phyloP scores from a whole-genome alignment of 164 flowering plant genomes.

The Umbellularia californica region DNA sequence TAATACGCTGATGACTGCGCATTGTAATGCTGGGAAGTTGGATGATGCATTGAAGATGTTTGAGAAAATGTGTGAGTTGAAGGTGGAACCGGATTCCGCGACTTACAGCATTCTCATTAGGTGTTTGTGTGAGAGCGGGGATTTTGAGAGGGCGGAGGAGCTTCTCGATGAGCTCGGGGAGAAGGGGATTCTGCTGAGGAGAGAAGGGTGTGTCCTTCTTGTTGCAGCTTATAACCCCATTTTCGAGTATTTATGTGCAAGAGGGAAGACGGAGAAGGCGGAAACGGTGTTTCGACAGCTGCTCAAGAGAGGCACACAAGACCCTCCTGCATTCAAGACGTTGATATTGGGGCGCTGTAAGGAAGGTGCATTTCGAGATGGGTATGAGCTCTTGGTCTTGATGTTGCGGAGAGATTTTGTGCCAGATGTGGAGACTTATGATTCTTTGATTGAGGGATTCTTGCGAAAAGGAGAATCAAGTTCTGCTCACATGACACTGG shows the following conservation, averaged over 20 bases:
- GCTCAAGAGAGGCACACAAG: slow-evolving; percentile 67
- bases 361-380: slow-evolving; percentile 41
- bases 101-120: slow-evolving; percentile 67
- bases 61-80: slow-evolving; percentile 43
- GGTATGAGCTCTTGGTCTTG: slow-evolving; percentile 35
- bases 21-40: slow-evolving; percentile 47
- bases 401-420: slow-evolving; percentile 66
- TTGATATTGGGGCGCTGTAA: slow-evolving; percentile 76
- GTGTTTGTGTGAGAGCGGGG: slow-evolving; percentile 39
- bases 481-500: slow-evolving; percentile 52
- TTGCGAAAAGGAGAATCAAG: slow-evolving; percentile 37
- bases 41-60: slow-evolving; percentile 54
- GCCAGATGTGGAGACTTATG: slow-evolving; percentile 57
- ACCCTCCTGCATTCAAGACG: slow-evolving; percentile 53
- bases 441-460: slow-evolving; percentile 51
- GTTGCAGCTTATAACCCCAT: slow-evolving; percentile 67
- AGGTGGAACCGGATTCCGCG: slow-evolving; percentile 62
- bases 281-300: slow-evolving; percentile 64
- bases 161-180: slow-evolving; percentile 53
- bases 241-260: slow-evolving; percentile 47
- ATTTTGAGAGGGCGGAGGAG: slow-evolving; percentile 54
- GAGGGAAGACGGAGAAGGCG: slow-evolving; percentile 59
- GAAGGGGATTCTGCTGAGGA: slow-evolving; percentile 43
- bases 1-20: slow-evolving; percentile 64
- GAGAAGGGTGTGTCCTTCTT: slow-evolving; percentile 38